Evolutionary conservation across 345 rosid genomes (phyloP), one percentile per base, ranked within the genome.

Genomic region (Aegle marmelos): DNA sequence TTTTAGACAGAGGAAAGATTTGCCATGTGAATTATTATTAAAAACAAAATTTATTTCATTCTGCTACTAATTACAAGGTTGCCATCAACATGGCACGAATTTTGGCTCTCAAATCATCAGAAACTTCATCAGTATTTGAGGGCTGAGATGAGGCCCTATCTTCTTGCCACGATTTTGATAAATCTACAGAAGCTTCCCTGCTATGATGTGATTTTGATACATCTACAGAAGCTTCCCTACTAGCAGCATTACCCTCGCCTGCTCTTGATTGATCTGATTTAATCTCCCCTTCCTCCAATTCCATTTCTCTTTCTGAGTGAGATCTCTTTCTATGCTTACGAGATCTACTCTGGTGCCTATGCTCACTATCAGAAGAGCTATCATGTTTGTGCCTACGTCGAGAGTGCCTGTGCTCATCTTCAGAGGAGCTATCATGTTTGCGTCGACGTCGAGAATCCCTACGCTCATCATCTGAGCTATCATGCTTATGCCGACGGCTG

Each of bases 21-120:
- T 28, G 28, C 5, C 31, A 9, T 8, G 17, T 4, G 19, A 41
- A 41, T 41, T 24, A 24, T 59, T 73, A 58, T 6, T 27, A 58
- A 50, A 33, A 37, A 21, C 62, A 31, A 1, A 45, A 11, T 19
- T 27, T 27, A 14, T 21, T 7, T 28, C 7, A 8, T 37, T 61
- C 7, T 37, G 25, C 19, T 21, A 24, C 24, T 33, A 58, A 66
- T 86, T 83, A 92, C 85, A 94, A 79, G 50, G 93, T 93, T 31
- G 90, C 92, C 88, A 93, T 90, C 80, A 95, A 81, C 98, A 96
- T 94, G 67, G 99, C 99, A 72, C 97, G 92, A 67, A 96, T 89
- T 88, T 94, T 96, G 67, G 99, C 98, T 83, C 98, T 87, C 68
- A 96, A 89, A 24, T 94, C 98, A 64, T 92, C 88, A 5, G 95